Evolutionary conservation across 257 asterid genomes (phyloP), one percentile per base, ranked within the genome.

Genomic region (Pogostemon cablin): DNA sequence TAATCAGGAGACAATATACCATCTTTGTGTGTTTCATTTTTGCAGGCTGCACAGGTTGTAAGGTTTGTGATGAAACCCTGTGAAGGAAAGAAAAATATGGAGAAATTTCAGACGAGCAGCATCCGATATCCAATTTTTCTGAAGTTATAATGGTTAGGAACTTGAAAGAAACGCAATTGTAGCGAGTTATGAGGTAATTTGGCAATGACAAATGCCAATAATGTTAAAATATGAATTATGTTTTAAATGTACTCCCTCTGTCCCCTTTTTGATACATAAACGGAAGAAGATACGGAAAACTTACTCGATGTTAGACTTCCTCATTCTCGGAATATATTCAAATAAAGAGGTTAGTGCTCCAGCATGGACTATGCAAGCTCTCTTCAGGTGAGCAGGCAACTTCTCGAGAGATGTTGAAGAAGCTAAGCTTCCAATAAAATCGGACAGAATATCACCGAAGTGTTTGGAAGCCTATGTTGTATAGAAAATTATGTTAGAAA

Each of bases 241-340:
- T 4, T 4, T 11, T 1, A 50, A 6, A 0, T 7, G 4, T 50
- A 50, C 8, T 5, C 5, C 3, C 55, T 49, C 15, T 41, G 49
- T 62, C 12, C 35, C 25, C 25, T 20, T 20, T 20, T 20, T 3
- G 11, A 12, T 25, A 56, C 39, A 12, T 17, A 74, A 49, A 47
- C 5, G 68, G 56, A 65, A 73, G 74, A 61, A 47, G 25, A 41
- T 50, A 55, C 58, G 69, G 63, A 62, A 25, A 62, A 86, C 98
- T 75, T 85, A 95, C 99, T 81, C 90, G 17, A 79, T 55, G 73
- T 90, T 86, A 42, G 96, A 87, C 49, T 85, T 84, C 71, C 93
- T 80, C 98, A 95, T 95, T 77, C 96, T 84, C 67, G 89, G 89
- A 72, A 95, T 91, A 75, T 95, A 95, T 75, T 86, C 96, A 64